Percentiles rank a stretch among this genome's conserved stretches.
Evolutionary conservation across 305 asterid genomes (phyloP).

Genomic region (Plantago coronopus): DNA sequence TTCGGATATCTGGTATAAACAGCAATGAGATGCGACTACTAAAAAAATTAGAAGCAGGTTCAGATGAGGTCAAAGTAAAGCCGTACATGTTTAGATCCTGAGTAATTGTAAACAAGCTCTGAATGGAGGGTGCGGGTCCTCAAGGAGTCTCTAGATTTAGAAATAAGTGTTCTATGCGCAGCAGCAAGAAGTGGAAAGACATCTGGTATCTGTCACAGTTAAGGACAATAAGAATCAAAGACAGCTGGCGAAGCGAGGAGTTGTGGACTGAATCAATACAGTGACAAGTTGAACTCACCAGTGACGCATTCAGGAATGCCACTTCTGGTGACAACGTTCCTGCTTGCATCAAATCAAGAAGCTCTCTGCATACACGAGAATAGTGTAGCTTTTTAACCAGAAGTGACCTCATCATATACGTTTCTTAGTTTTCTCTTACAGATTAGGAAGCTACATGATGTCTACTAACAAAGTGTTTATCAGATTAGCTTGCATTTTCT

Average conservation of each 20-base stretch:
- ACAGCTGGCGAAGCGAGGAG: constrained; percentile 2
- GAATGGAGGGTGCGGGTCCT: constrained; percentile 79
- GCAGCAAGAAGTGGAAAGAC: constrained; percentile 88
- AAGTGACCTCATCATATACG: not conserved
- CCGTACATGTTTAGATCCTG: constrained; percentile 87
- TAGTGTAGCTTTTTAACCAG: not conserved
- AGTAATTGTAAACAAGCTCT: constrained; percentile 87
- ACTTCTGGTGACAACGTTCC: constrained; percentile 52
- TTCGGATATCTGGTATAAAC: constrained; percentile 61
- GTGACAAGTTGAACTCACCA: constrained; percentile 31
- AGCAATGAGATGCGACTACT: constrained; percentile 3
- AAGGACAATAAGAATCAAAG: constrained; percentile 10
- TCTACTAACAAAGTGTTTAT: not conserved
- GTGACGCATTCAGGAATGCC: constrained; percentile 50
- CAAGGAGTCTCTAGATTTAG: constrained; percentile 59
- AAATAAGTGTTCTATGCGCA: constrained; percentile 62
- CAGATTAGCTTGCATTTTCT: not conserved
- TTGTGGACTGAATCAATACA: not conserved
- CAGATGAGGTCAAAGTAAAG: constrained; percentile 7
- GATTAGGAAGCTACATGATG: not conserved
- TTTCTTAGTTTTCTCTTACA: not conserved
- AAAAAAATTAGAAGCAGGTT: constrained; percentile 6
- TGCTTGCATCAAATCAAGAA: constrained; percentile 46
- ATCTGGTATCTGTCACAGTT: constrained; percentile 59
- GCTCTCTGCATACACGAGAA: constrained; percentile 36